Conservation (phyloP, 345 rosid species). For the Iberis pinnata region DNA sequence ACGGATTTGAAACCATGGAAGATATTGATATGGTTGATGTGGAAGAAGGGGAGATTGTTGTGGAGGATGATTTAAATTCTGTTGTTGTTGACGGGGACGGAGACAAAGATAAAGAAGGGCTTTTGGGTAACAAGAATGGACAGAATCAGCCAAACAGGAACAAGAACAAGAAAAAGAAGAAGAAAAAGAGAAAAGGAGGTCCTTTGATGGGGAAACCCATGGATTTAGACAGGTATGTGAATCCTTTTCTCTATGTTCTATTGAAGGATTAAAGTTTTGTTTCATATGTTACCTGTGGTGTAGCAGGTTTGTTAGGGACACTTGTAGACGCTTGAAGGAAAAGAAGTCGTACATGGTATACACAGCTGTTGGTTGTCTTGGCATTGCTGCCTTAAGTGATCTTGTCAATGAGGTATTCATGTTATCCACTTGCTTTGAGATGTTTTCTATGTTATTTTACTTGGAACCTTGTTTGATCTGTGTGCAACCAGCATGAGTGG, state of each 20-base stretch:
- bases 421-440: background rate
- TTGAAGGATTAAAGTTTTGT: background rate
- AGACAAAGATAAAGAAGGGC: slow-evolving; percentile 26
- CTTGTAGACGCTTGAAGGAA: slow-evolving; percentile 74
- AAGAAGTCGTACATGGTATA: slow-evolving; percentile 90
- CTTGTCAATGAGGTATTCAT: slow-evolving; percentile 63
- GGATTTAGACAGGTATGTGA: slow-evolving; percentile 48
- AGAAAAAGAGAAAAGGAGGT: slow-evolving; percentile 35
- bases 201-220: slow-evolving; percentile 37
- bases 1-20: slow-evolving; percentile 36
- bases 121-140: slow-evolving; percentile 32
- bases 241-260: background rate
- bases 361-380: slow-evolving; percentile 83
- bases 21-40: slow-evolving; percentile 79
- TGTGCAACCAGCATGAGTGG: slow-evolving; percentile 1
- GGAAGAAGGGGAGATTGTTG: slow-evolving; percentile 75
- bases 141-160: slow-evolving; percentile 31
- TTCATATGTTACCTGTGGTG: slow-evolving; percentile 2
- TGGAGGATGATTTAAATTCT: slow-evolving; percentile 31
- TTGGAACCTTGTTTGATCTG: slow-evolving; percentile 5
- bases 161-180: slow-evolving; percentile 51
- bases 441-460: background rate
- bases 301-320: slow-evolving; percentile 73
- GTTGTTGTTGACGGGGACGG: no score
- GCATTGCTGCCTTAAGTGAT: slow-evolving; percentile 64